Evolutionary conservation across 225 moss, liverwort and hornwort species (phyloP), one percentile per base, ranked within the genome.

Genomic region (Marchantia paleacea): DNA sequence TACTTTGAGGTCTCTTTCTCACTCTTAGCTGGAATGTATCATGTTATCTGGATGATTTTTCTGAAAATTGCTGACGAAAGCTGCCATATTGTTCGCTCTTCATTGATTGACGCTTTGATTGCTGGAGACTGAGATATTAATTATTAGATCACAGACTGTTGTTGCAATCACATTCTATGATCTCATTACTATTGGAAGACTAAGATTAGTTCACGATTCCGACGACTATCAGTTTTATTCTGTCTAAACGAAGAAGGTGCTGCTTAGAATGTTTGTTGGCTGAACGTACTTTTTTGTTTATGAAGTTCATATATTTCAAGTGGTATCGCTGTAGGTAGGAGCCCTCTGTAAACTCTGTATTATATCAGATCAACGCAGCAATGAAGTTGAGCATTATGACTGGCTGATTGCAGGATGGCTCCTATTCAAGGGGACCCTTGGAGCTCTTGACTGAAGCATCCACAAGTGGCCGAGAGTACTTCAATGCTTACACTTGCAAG

Each of bases 381-480:
- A 52, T 51, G 11, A 22, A 12, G 16, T 52, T 50, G 12, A 50
- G 72, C 51, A n/a, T 19, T 50, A 48, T 72, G 51, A 22, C 16
- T 12, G 50, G n/a, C n/a, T 51, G 15, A 24, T 24, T 85, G 77
- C 85, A 97, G 97, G 97, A 97, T 90, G 97, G 97, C 79, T 91
- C 97, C 13, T 97, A 92, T 85, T 97, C 97, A 79, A 85, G 92
- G 75, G 97, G 97, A 50, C 97, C 94, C 63, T 39, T 93, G 49
- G 89, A 91, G 57, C 89, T 97, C 55, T 60, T 90, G 75, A 83
- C 89, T 26, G 88, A 89, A 26, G 81, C 86, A 61, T 87, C 89
- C 26, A 79, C 85, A 73, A 90, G 87, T 68, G 84, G 86, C 39
- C 77, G 66, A 66, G 89, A 83, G 24, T 87, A 92, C 84, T 85